These are phyloP conservation scores for Aspergillus thermomutatus DNA, from an alignment of 2,329 filamentous ascomycete genomes.

Conservation along the genomic window DNA sequence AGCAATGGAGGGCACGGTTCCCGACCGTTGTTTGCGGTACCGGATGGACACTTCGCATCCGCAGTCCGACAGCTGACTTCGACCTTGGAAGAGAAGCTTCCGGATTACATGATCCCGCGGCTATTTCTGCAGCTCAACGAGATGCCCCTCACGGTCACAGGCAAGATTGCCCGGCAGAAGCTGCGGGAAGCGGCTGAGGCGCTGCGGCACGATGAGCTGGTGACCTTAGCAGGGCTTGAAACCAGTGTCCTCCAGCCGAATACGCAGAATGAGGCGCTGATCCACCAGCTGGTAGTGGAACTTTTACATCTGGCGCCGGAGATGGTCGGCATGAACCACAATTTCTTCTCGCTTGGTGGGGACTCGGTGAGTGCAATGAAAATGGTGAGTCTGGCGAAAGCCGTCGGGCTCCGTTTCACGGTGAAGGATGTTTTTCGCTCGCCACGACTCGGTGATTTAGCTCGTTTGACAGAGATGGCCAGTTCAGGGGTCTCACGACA, in stretches of 20 bases:
- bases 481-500: background rate
- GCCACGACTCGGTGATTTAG: constrained; percentile 26
- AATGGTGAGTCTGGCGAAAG: constrained; percentile 1
- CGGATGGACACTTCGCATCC: constrained; percentile 28
- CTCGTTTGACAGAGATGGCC: no score
- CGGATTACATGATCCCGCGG: constrained; percentile 38
- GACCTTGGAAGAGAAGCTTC: constrained; percentile 34
- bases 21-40: background rate
- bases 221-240: background rate
- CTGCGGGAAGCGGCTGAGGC: constrained; percentile 21
- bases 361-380: constrained; percentile 14
- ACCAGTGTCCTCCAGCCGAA: background rate
- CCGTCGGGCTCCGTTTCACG: constrained; percentile 12
- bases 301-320: background rate
- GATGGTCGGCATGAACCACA: constrained; percentile 8
- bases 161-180: constrained; percentile 29
- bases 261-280: background rate
- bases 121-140: constrained; percentile 37
- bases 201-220: background rate
- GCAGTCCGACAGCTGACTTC: constrained; percentile 31
- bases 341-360: constrained; percentile 20
- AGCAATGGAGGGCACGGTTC: background rate
- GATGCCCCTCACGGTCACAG: constrained; percentile 36
- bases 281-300: background rate
- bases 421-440: constrained; percentile 30